Percentiles rank a stretch among this genome's conserved stretches.
phyloP scores from a whole-genome alignment of 768 basidiomycete species.

The Brasilioporus rufonigricans region DNA sequence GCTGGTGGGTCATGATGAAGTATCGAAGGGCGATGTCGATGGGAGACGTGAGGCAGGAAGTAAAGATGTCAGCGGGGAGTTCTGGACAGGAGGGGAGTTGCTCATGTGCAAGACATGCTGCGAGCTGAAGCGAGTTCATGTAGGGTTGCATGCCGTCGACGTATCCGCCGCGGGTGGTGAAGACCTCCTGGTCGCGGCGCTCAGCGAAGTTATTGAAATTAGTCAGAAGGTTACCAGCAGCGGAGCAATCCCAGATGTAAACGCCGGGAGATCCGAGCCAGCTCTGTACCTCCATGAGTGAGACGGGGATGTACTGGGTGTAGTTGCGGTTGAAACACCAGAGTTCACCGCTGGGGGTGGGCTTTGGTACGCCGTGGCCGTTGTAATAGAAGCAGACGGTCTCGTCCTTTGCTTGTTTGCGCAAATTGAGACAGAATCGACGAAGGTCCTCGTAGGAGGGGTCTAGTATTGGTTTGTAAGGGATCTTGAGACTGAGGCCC shows the following conservation, averaged over 20 bases:
- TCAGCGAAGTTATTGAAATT: conserved; percentile 86
- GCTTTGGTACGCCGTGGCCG: conserved; percentile 97
- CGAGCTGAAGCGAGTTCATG: conserved; percentile 89
- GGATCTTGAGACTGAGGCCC: conserved; percentile 89
- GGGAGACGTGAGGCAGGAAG: conserved; percentile 94
- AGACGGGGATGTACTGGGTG: conserved; percentile 98
- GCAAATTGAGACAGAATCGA: conserved; percentile 76
- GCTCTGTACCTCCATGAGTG: conserved; percentile 86
- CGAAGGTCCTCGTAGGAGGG: conserved; percentile 93
- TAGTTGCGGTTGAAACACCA: conserved; percentile 99
- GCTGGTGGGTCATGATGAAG: conserved; percentile 87
- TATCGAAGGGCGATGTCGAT: conserved; percentile 97
- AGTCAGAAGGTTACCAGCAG: conserved; percentile 89
- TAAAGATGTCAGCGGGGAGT: conserved; percentile 96
- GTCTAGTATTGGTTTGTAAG: conserved; percentile 92
- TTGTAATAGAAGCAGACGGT: conserved; percentile 97
- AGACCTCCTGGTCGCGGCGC: conserved; percentile 66
- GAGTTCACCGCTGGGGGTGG: conserved; percentile 91
- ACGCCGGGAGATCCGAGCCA: conserved; percentile 96
- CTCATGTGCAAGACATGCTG: conserved; percentile 90
- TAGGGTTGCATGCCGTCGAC: conserved; percentile 63
- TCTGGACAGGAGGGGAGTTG: conserved; percentile 93
- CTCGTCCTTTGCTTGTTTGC: conserved; percentile 90
- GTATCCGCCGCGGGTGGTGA: conserved; percentile 56
- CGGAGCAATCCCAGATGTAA: conserved; percentile 98